Evolutionary conservation across 1,139 yeast species (phyloP).

Genomic region (Pichia sp.): DNA sequence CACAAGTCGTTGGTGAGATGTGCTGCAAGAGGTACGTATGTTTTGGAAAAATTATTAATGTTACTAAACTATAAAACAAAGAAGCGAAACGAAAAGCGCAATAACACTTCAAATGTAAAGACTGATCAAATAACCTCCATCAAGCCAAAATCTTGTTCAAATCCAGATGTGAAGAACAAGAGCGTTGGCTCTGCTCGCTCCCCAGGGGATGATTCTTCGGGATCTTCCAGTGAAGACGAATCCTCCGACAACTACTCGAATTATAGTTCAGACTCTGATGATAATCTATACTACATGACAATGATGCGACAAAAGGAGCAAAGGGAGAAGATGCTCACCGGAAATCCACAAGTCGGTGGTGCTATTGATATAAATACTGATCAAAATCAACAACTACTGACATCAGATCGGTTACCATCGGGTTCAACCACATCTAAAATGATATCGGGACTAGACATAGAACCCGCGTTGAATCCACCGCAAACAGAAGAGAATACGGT

Average conservation of each 20-base stretch:
- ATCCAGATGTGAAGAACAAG: too few relatives aligned
- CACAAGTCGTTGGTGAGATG: constrained; percentile 21
- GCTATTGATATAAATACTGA: neutral
- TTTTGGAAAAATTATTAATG: constrained; percentile 19
- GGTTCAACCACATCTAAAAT: too few relatives aligned
- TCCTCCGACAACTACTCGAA: too few relatives aligned
- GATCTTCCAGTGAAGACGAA: too few relatives aligned
- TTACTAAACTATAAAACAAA: constrained; percentile 9
- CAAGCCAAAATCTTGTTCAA: too few relatives aligned
- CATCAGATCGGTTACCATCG: too few relatives aligned
- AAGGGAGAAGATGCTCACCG: neutral
- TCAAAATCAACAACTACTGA: neutral
- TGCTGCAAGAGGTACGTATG: constrained; percentile 24
- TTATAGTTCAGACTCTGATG: constrained; percentile 1
- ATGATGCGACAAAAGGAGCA: neutral
- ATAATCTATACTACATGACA: neutral
- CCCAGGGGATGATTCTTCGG: too few relatives aligned
- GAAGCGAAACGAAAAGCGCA: neutral
- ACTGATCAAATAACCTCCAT: neutral
- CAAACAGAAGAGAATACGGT: too few relatives aligned
- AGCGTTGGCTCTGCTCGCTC: too few relatives aligned
- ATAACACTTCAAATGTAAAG: neutral
- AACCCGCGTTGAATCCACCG: too few relatives aligned
- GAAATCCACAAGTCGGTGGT: neutral
- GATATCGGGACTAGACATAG: too few relatives aligned